Percentiles rank a stretch among this genome's conserved stretches.
These are phyloP conservation scores for Rhodotorula sp. DNA, from an alignment of 1,284 basidiomycete genomes.

Conservation along the genomic window DNA sequence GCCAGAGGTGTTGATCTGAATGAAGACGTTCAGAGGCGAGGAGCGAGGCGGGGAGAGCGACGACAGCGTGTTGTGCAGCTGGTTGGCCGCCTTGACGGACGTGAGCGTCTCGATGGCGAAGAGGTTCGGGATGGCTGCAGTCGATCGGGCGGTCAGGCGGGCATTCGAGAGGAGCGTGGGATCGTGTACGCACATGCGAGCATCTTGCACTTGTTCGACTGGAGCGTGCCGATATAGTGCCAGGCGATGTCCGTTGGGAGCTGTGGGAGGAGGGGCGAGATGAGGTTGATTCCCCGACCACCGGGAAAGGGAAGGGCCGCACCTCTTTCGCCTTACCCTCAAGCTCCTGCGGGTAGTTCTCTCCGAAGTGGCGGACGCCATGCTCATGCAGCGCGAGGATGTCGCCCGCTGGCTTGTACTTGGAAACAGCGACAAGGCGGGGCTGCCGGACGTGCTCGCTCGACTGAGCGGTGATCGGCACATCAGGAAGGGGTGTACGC, in stretches of 20 bases:
- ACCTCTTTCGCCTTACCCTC: constrained; percentile 82
- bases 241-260: constrained; percentile 81
- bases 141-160: background rate
- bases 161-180: too few relatives aligned
- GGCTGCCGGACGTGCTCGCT: constrained; percentile 43
- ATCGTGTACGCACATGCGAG: constrained; percentile 66
- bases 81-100: constrained; percentile 77
- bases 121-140: constrained; percentile 80
- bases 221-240: constrained; percentile 95
- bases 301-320: background rate
- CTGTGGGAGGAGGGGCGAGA: constrained; percentile 53
- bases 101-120: constrained; percentile 88
- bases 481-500: background rate
- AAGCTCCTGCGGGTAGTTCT: constrained; percentile 96
- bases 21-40: constrained; percentile 69
- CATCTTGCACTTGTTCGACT: constrained; percentile 91
- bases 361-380: constrained; percentile 89
- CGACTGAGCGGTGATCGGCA: too few relatives aligned
- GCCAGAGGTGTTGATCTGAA: constrained; percentile 93
- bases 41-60: constrained; percentile 53
- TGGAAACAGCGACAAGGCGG: constrained; percentile 85
- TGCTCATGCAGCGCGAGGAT: constrained; percentile 75
- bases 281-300: too few relatives aligned
- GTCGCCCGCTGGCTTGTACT: constrained; percentile 87
- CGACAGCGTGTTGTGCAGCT: constrained; percentile 76